Percentiles rank a stretch among this genome's conserved stretches.
Conservation (phyloP, 2,329 filamentous ascomycete species). For the Ophiostoma tasmaniense region DNA sequence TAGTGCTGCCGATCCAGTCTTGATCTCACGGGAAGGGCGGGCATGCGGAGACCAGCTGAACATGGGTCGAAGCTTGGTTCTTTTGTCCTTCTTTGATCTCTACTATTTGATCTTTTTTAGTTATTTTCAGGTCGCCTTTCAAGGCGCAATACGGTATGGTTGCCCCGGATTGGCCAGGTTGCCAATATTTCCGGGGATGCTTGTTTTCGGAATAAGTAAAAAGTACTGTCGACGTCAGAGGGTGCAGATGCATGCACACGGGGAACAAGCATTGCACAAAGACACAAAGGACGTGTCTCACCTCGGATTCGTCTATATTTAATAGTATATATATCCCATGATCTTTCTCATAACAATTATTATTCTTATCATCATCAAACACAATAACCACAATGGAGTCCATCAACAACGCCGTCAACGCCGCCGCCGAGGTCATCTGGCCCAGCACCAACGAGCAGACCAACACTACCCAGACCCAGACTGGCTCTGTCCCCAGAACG, state of each 20-base stretch:
- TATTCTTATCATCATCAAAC: no score
- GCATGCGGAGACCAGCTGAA: not conserved
- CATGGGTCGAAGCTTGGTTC: not conserved
- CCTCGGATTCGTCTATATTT: no score
- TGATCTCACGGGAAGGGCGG: not conserved
- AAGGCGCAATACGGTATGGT: no score
- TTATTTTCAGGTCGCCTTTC: not conserved
- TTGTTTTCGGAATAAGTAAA: not conserved
- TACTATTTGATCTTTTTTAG: not conserved
- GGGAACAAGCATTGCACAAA: not conserved
- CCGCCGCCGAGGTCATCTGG: conserved; percentile 42
- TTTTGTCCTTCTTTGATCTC: not conserved
- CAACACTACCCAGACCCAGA: conserved; percentile 14
- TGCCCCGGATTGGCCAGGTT: not conserved
- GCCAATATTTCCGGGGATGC: not conserved
- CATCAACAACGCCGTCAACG: conserved; percentile 47
- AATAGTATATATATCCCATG: no score
- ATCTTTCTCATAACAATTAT: no score
- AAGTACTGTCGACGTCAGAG: conserved; percentile 7
- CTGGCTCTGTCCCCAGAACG: not conserved
- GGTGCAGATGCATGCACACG: not conserved
- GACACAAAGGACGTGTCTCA: not conserved
- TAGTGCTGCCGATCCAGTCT: not conserved
- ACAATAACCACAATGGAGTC: no score
- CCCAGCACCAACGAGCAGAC: conserved; percentile 32